Evolutionary conservation across 2,329 filamentous ascomycete genomes (phyloP).

Genomic region (Diaporthe humulicola): DNA sequence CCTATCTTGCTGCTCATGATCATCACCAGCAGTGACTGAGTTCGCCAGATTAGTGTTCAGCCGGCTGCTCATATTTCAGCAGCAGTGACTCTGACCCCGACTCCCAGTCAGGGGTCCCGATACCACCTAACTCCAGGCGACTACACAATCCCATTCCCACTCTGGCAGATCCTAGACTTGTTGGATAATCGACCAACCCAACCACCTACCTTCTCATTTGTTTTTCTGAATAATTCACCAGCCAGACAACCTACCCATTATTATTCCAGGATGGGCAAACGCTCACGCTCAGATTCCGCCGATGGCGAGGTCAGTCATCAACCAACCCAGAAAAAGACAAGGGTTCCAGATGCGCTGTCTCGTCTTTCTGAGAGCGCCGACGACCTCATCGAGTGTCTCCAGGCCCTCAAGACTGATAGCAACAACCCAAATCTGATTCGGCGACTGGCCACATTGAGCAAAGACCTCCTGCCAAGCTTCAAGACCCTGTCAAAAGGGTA

Average conservation of each 20-base stretch:
- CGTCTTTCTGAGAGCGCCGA: conserved; percentile 52
- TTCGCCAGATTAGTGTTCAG: neutral
- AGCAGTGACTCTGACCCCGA: neutral
- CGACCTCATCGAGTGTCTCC: conserved; percentile 54
- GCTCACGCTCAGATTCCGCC: conserved; percentile 44
- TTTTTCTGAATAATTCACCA: conserved; percentile 18
- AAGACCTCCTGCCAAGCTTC: conserved; percentile 35
- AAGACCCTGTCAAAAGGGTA: conserved; percentile 27
- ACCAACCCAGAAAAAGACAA: conserved; percentile 42
- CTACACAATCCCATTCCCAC: neutral
- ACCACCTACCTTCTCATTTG: too few species aligned
- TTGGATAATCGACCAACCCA: conserved; percentile 20
- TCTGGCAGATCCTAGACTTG: neutral
- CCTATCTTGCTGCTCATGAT: neutral
- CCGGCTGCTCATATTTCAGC: neutral
- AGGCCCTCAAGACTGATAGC: conserved; percentile 45
- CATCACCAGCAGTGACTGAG: neutral
- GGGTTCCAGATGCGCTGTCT: conserved; percentile 44
- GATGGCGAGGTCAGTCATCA: conserved; percentile 24
- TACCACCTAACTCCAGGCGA: neutral
- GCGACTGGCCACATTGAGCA: conserved; percentile 41
- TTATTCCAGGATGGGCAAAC: conserved; percentile 53
- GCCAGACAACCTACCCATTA: conserved; percentile 7
- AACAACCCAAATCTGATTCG: conserved; percentile 42
- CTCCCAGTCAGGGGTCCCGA: neutral